Percentiles rank a stretch among this genome's conserved stretches.
Conservation (phyloP, 2,329 filamentous ascomycete genomes). For the Mycosphaerella sp. region DNA sequence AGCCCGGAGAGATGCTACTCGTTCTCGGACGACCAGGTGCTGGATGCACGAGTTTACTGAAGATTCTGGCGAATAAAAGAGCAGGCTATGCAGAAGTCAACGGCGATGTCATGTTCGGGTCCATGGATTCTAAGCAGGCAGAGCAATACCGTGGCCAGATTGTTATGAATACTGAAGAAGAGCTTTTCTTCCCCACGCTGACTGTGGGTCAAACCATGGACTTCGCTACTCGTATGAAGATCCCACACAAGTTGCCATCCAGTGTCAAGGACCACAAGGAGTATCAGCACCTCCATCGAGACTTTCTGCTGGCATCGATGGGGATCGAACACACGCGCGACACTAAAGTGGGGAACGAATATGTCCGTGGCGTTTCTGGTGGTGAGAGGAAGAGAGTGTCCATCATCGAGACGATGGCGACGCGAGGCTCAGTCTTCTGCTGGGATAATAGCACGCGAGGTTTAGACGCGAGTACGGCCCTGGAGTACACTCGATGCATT, state of each 20-base stretch:
- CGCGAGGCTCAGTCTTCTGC: conserved; percentile 54
- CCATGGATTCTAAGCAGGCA: conserved; percentile 39
- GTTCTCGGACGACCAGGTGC: conserved; percentile 30
- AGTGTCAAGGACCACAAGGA: conserved; percentile 37
- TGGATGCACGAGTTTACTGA: conserved; percentile 62
- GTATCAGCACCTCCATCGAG: conserved; percentile 43
- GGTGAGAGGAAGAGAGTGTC: conserved; percentile 65
- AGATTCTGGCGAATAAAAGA: conserved; percentile 60
- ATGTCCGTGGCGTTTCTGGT: conserved; percentile 59
- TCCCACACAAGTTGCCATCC: conserved; percentile 40
- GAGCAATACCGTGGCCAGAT: conserved; percentile 43
- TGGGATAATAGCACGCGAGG: conserved; percentile 65
- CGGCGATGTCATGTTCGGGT: conserved; percentile 55
- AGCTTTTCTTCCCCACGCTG: conserved; percentile 52
- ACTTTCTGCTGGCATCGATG: conserved; percentile 55
- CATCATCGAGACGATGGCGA: conserved; percentile 59
- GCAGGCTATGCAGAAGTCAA: conserved; percentile 40
- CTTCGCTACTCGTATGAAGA: conserved; percentile 50
- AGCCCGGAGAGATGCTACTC: conserved; percentile 48
- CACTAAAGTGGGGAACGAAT: conserved; percentile 64
- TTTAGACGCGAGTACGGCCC: conserved; percentile 59
- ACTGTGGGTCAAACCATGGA: conserved; percentile 52
- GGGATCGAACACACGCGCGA: conserved; percentile 54
- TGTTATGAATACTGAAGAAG: conserved; percentile 44
- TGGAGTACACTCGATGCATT: conserved; percentile 50